Conservation (phyloP, 1,284 basidiomycete genomes). For the Microstroma glucosiphilum region DNA sequence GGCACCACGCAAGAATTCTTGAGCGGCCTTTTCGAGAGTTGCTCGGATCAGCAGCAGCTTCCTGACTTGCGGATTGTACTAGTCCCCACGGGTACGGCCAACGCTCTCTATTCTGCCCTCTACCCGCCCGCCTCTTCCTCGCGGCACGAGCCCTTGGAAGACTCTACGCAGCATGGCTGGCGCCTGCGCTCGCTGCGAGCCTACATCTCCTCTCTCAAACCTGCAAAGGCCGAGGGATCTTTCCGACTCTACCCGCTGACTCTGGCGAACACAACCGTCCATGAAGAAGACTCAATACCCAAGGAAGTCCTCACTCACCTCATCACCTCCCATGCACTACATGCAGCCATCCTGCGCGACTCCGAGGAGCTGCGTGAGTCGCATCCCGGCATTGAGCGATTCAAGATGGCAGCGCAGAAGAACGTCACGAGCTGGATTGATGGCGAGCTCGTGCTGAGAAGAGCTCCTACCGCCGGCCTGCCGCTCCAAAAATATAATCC, state of each 20-base stretch:
- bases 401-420: slow-evolving; percentile 71
- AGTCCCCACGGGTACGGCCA: slow-evolving; percentile 80
- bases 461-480: slow-evolving; percentile 62
- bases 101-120: slow-evolving; percentile 68
- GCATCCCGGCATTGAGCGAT: slow-evolving; percentile 72
- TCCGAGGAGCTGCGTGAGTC: slow-evolving; percentile 61
- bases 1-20: slow-evolving; percentile 50
- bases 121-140: slow-evolving; percentile 52
- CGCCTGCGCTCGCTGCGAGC: slow-evolving; percentile 44
- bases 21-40: slow-evolving; percentile 26
- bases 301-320: slow-evolving; percentile 48
- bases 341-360: slow-evolving; percentile 70
- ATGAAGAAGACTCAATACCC: not conserved
- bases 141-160: slow-evolving; percentile 13
- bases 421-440: slow-evolving; percentile 70
- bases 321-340: slow-evolving; percentile 62
- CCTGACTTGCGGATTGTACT: slow-evolving; percentile 46
- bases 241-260: slow-evolving; percentile 11
- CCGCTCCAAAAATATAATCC: slow-evolving; percentile 55
- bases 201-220: slow-evolving; percentile 12
- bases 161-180: slow-evolving; percentile 36
- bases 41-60: not conserved
- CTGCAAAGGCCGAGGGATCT: not conserved
- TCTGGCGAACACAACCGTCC: slow-evolving; percentile 1
- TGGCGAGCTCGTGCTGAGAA: slow-evolving; percentile 57